Conservation (phyloP, 2,329 filamentous ascomycete genomes). For the Amauroascus verrucosus region DNA sequence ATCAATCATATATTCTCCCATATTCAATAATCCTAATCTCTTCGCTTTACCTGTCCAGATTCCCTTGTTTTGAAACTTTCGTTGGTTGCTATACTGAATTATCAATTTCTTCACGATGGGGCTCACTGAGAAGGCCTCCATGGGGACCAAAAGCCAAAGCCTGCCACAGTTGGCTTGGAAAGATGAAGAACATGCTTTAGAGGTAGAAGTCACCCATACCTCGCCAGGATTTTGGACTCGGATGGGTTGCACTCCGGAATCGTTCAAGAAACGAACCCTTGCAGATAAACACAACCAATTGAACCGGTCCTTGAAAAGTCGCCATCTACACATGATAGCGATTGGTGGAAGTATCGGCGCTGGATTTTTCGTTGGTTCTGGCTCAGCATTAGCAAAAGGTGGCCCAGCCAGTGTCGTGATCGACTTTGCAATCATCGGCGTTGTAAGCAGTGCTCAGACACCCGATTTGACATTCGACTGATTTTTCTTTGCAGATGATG, state of each 20-base stretch:
- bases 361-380: constrained; percentile 35
- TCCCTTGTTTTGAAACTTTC: background rate
- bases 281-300: constrained; percentile 18
- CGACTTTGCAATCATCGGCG: constrained; percentile 45
- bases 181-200: constrained; percentile 10
- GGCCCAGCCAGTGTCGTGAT: constrained; percentile 32
- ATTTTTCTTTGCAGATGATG: constrained; percentile 38
- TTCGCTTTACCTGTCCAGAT: background rate
- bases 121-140: background rate
- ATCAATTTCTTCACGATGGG: background rate
- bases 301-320: constrained; percentile 24
- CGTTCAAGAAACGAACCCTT: constrained; percentile 28
- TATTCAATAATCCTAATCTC: background rate
- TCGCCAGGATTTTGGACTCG: constrained; percentile 28
- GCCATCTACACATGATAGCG: constrained; percentile 34
- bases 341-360: constrained; percentile 24
- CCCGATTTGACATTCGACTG: background rate
- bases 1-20: background rate
- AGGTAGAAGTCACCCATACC: background rate
- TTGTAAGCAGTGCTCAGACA: constrained; percentile 11
- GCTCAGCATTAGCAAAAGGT: constrained; percentile 29
- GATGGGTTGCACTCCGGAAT: constrained; percentile 30
- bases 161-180: constrained; percentile 4
- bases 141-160: background rate
- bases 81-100: background rate